A percentile compares a stretch with the other conserved stretches of the same genome.
phyloP scores from a whole-genome alignment of 2,329 filamentous ascomycete genomes.

The Lecanicillium sp. region DNA sequence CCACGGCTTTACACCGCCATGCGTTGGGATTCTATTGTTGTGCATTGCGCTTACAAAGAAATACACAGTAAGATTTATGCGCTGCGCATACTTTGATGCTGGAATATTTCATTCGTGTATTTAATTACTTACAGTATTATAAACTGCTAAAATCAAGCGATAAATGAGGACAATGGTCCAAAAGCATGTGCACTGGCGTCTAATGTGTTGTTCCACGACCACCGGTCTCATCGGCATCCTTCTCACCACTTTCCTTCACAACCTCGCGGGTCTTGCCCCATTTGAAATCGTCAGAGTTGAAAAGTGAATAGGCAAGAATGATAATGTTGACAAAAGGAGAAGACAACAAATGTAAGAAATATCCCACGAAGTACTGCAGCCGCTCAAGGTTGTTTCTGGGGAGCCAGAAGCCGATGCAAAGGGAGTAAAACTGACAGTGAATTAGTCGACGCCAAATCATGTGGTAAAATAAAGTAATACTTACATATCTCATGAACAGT shows the following conservation, averaged over 20 bases:
- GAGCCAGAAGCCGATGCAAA: conserved; percentile 34
- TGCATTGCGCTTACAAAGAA: too few relatives aligned
- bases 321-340: conserved; percentile 36
- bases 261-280: conserved; percentile 38
- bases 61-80: too few relatives aligned
- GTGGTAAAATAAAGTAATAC: conserved; percentile 15
- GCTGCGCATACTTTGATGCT: too few relatives aligned
- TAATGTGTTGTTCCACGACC: conserved; percentile 14
- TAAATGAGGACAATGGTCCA: too few relatives aligned
- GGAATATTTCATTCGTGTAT: too few relatives aligned
- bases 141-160: too few relatives aligned
- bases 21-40: too few relatives aligned
- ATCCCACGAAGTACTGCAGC: conserved; percentile 30
- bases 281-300: conserved; percentile 36
- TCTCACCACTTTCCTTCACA: conserved; percentile 17
- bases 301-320: conserved; percentile 32
- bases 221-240: conserved; percentile 11
- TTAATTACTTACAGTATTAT: too few relatives aligned
- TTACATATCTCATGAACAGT: conserved; percentile 31
- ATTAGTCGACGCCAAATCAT: conserved; percentile 2
- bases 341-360: conserved; percentile 26
- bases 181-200: too few relatives aligned
- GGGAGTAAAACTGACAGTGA: conserved; percentile 26
- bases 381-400: conserved; percentile 30
- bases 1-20: too few relatives aligned